Base-by-base conservation (phyloP, 306 rosid genomes). In the Vachellia pachyceras region DNA sequence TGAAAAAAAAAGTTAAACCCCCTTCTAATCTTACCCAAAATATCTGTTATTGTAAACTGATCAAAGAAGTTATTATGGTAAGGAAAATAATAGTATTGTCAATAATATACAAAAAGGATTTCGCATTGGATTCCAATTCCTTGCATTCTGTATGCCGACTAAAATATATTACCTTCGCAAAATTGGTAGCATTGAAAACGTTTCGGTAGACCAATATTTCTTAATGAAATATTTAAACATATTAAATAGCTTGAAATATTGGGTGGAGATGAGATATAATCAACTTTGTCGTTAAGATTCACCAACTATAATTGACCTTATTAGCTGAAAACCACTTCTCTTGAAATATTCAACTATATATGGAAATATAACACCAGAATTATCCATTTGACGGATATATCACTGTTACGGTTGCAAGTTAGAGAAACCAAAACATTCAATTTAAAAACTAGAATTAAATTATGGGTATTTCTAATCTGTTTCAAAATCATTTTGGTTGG, bases 211-310 rank as follows among this genome's bases (percentile, higher is more conserved):
- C n/a, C 42, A 46, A 5, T 29, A 29, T 49, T 50, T 68, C 35
- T 68, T 33, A 18, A 18, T 36, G 3, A 39, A 50, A 50, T 45
- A 17, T 45, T 45, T 33, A 33, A 77, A 46, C 79, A 42, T 15
- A 61, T 42, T 63, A 45, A 78, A 47, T 65, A 42, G 37, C 40
- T 77, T 37, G 42, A 52, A 8, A 52, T 68, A 22, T 68, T 73
- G 18, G 66, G 70, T 67, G 50, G 20, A 23, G 57, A 8, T 6
- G 65, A 33, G 33, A n/a, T n/a, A 70, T n/a, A n/a, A n/a, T n/a
- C 77, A 71, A 44, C 44, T 71, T 58, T 79, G 72, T 58, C 35
- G 77, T 18, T 33, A 71, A 80, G 54, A 61, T 47, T 63, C 83
- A 72, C 77, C 78, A 63, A 72, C 73, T 69, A 54, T 72, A 52